These are phyloP conservation scores for Xylaria sp. DNA, from an alignment of 495 filamentous ascomycete species.

Conservation along the genomic window DNA sequence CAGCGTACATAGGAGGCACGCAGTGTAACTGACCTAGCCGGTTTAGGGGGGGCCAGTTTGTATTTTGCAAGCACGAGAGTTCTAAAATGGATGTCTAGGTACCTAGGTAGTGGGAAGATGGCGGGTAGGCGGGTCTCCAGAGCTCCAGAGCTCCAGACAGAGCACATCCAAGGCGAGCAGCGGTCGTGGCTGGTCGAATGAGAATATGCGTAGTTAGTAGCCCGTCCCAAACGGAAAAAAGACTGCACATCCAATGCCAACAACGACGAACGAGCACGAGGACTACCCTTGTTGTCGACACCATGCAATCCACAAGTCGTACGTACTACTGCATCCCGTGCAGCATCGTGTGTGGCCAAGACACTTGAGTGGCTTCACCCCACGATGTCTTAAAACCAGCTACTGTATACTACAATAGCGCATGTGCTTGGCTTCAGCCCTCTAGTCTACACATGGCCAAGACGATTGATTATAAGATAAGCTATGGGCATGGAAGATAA, in stretches of 20 bases:
- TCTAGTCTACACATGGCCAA: conserved; percentile 7
- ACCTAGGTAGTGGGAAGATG: conserved; percentile 18
- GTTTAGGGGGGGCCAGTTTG: conserved; percentile 5
- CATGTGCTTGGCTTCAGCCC: not conserved
- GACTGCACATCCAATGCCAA: not conserved
- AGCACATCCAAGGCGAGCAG: not conserved
- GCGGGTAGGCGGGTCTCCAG: not conserved
- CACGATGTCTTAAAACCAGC: not conserved
- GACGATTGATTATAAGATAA: conserved; percentile 10
- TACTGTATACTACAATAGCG: not conserved
- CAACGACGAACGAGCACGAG: conserved; percentile 12
- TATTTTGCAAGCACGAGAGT: not conserved
- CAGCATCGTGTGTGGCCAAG: conserved; percentile 19
- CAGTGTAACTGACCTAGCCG: conserved; percentile 18
- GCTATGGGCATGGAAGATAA: not conserved
- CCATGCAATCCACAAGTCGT: conserved; percentile 7
- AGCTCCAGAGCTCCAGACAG: not conserved
- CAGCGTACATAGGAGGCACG: not conserved
- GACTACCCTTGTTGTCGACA: conserved; percentile 9
- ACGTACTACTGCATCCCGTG: conserved; percentile 20
- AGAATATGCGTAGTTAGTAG: too few species aligned
- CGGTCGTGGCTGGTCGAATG: conserved; percentile 18
- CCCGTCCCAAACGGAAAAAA: not conserved
- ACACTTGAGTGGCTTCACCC: conserved; percentile 21
- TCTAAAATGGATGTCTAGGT: conserved; percentile 21